Evolutionary conservation across 306 rosid species (phyloP), one percentile per base, ranked within the genome.

Genomic region (Castanopsis chinensis): DNA sequence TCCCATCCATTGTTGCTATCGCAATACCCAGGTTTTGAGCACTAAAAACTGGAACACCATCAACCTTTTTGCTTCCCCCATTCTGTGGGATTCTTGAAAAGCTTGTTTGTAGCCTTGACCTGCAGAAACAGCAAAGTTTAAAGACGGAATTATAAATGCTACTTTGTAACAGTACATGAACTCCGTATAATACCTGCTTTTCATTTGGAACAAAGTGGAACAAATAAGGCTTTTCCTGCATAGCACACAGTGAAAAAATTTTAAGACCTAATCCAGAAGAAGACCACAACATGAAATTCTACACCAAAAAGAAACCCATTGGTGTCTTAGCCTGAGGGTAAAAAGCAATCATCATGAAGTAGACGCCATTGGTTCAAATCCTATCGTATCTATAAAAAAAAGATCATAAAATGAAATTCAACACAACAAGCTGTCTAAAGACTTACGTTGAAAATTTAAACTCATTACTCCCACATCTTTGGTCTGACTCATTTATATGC

Each of bases 171-270:
- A 81, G 79, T 27, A 69, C 35, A 43, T 43, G 27, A 69, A 37
- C 20, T 74, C 45, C 4, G 1, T 54, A 73, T 68, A 59, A 75
- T 87, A 93, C 99, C 92, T 95, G 99, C 82, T 95, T 95, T 90
- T 95, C 98, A 85, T 93, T 95, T 7, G 99, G 98, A 85, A 95
- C 90, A 82, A 95, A 96, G 85, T 96, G 98, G 87, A 96, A 96
- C 68, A 91, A 55, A 76, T 93, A 91, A 60, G 98, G 99, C 75
- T 93, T 96, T 82, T 96, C 97, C 99, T 96, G 93, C 88, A 90
- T 71, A 75, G 61, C 57, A 84, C 45, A 68, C 51, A 57, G 65
- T 8, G 77, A 79, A 43, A 55, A 52, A 54, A 51, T 37, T 51
- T 54, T 76, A 19, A 81, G 60, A 73, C 12, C 41, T 53, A 69